Base-by-base conservation (phyloP, 129 eudicot species). In the Tanacetum coccineum region DNA sequence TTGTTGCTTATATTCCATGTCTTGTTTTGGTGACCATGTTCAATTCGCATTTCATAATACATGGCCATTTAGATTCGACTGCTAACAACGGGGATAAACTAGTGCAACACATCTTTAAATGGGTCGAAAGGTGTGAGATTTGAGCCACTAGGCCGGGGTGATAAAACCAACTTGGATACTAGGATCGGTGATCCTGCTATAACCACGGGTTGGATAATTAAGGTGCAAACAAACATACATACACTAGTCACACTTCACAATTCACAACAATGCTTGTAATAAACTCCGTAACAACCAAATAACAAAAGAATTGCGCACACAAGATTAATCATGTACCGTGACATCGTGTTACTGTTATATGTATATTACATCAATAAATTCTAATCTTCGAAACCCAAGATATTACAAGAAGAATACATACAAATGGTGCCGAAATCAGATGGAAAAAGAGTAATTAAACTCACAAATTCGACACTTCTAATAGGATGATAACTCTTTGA, bases 391-490 rank as follows among this genome's bases (percentile, higher is more conserved):
- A 58, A 55, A 70, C 70, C 61, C 62, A 69, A 69, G 13, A 70
- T 68, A 48, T 59, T 62, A 50, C 55, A 30, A 30, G 18, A 72
- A 4, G 4, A 47, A 75, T 82, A 79, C 87, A 79, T 82, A 82
- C 84, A 79, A 52, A 79, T 52, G 67, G 70, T 36, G 66, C 62
- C 60, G 20, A 71, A 54, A 67, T 10, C 67, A 46, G 56, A 59
- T 30, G 3, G 36, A 62, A 25, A 75, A 63, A 54, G 59, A 59
- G 72, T 8, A 70, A 67, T 42, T 51, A 68, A 62, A 25, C 77
- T 70, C 58, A 15, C 25, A 30, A 70, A 58, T 57, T 54, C 63
- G 15, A 73, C 48, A 64, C 70, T 66, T 70, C 17, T 49, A 58
- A 69, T 21, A 42, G 56, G 50, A 54, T 55, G 50, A 40, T 45